Evolutionary conservation across 169 alveolate genomes (phyloP), one percentile per base, ranked within the genome.

Genomic region (Babesia microti): DNA sequence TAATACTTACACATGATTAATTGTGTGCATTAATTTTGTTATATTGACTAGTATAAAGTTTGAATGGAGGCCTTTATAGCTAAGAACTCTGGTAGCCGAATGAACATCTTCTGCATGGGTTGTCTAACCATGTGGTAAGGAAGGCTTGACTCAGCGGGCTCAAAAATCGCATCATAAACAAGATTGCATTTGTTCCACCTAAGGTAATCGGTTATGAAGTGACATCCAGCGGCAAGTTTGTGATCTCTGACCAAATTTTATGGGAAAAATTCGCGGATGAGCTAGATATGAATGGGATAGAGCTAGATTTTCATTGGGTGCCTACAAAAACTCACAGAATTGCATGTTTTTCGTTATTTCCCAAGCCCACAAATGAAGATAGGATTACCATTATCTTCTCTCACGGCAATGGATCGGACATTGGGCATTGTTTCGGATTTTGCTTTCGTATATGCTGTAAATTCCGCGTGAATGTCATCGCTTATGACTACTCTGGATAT

Each of bases 401-500:
- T 18, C 95, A 88, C 63, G 95, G 95, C 15, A 88, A 88, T 61
- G 72, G 79, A 68, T 75, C 91, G 17, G 95, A 88, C 46, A 59
- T 88, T 15, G 95, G 95, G n/a, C 50, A 66, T 44, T 68, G 68
- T 75, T 54, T 56, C 17, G 65, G 52, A 55, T 23, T 50, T 23
- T 66, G 47, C 41, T 28, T 72, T 17, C 72, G 68, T 23, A 23
- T 85, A 22, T 48, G 80, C 33, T 6, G 19, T n/a, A 40, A 49
- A n/a, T 56, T 53, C 14, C 55, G 49, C 21, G 87, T 66, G 3
- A 83, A 83, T 58, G 47, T 84, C n/a, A 41, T 88, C 12, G 74
- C 89, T 34, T 88, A 84, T 53, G 95, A 88, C 35, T 88, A 88
- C 72, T 61, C 88, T 30, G 95, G 95, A n/a, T 88, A 88, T 63